A percentile compares a stretch with the other conserved stretches of the same genome.
phyloP scores from a whole-genome alignment of 2,329 filamentous ascomycete genomes.

The Arthrinium puccinioides region DNA sequence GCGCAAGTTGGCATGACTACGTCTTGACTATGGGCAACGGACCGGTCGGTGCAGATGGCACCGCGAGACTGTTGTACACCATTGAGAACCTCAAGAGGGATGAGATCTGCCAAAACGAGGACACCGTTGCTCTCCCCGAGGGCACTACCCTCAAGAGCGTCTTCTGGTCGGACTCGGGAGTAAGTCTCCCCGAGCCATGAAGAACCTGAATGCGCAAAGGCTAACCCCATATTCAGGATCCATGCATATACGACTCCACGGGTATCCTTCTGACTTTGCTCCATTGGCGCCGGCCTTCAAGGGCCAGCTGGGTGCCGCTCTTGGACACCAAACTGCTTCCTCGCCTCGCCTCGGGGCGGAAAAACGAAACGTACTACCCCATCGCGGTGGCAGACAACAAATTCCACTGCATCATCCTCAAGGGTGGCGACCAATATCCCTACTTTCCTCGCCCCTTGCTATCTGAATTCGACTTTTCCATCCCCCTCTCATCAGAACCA shows the following conservation, averaged over 20 bases:
- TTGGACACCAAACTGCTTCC: slow-evolving; percentile 81
- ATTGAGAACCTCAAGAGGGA: slow-evolving; percentile 93
- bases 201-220: too few relatives aligned
- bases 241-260: slow-evolving; percentile 91
- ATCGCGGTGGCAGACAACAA: slow-evolving; percentile 85
- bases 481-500: slow-evolving; percentile 61
- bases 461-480: slow-evolving; percentile 85
- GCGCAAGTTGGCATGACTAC: slow-evolving; percentile 91
- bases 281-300: slow-evolving; percentile 81
- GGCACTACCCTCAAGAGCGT: slow-evolving; percentile 69
- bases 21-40: slow-evolving; percentile 96
- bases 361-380: slow-evolving; percentile 88
- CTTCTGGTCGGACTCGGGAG: slow-evolving; percentile 89
- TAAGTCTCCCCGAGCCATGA: slow-evolving; percentile 39
- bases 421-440: slow-evolving; percentile 86
- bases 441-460: slow-evolving; percentile 88
- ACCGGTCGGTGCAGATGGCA: slow-evolving; percentile 70
- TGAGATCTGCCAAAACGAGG: slow-evolving; percentile 90
- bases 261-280: slow-evolving; percentile 82
- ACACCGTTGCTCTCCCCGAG: slow-evolving; percentile 76
- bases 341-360: slow-evolving; percentile 75
- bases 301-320: slow-evolving; percentile 86
- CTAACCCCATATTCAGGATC: too few relatives aligned
- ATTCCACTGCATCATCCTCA: slow-evolving; percentile 98
- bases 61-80: slow-evolving; percentile 74